Conservation (phyloP, 1,139 yeast genomes). For the Pneumocystis carinii region DNA sequence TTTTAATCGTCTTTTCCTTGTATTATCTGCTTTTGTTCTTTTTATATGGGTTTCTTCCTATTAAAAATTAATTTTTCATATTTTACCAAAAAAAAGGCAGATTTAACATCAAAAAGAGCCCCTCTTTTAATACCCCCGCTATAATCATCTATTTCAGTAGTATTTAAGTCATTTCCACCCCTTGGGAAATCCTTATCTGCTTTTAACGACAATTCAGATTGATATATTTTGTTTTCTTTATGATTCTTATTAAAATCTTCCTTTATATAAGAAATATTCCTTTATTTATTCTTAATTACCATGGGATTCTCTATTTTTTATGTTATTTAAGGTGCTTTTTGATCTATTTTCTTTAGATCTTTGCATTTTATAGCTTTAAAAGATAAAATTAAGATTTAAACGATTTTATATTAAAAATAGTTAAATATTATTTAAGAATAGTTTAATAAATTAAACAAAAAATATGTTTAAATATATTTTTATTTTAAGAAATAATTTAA, state of each 20-base stretch:
- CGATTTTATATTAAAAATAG: neutral
- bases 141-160: neutral
- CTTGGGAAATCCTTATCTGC: neutral
- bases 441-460: no score
- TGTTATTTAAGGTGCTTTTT: neutral
- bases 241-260: neutral
- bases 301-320: neutral
- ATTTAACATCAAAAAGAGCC: neutral
- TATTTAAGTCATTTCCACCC: neutral
- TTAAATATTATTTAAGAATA: no score
- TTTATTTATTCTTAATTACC: neutral
- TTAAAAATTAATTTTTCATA: neutral
- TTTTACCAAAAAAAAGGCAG: neutral
- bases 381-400: neutral
- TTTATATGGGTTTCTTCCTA: neutral
- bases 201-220: neutral
- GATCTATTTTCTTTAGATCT: neutral
- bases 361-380: neutral
- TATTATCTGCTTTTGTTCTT: neutral
- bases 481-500: neutral
- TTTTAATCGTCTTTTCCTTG: neutral
- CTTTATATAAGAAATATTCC: neutral
- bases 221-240: neutral
- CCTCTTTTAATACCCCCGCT: neutral
- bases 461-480: neutral